A percentile compares a stretch with the other conserved stretches of the same genome.
phyloP scores from a whole-genome alignment of 495 filamentous ascomycete genomes.

The Tuber borchii region DNA sequence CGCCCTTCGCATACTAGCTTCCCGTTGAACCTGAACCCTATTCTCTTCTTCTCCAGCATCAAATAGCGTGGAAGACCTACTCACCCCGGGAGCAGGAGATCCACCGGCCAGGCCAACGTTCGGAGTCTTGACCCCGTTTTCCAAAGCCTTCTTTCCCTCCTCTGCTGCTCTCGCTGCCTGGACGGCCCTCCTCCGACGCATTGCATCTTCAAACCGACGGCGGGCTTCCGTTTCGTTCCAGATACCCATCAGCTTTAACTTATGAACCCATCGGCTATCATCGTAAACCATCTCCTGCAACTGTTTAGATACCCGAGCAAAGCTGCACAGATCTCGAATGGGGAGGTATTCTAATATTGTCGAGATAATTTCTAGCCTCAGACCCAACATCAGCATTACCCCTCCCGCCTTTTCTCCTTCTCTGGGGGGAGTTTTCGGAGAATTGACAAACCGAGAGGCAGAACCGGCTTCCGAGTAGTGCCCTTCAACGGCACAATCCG shows the following conservation, averaged over 20 bases:
- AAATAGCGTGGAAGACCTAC: conserved; percentile 54
- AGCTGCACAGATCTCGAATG: conserved; percentile 71
- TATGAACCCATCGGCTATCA: conserved; percentile 87
- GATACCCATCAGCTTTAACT: conserved; percentile 73
- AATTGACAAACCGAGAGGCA: background rate
- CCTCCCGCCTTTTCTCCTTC: background rate
- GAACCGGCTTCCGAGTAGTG: background rate
- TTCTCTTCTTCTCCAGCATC: conserved; percentile 48
- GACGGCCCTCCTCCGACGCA: conserved; percentile 60
- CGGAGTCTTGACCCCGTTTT: conserved; percentile 1
- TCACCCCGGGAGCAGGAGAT: conserved; percentile 27
- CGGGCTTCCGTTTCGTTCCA: conserved; percentile 90
- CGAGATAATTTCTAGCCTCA: conserved; percentile 68
- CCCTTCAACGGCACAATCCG: background rate
- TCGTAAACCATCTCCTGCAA: conserved; percentile 99
- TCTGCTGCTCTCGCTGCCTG: conserved; percentile 52
- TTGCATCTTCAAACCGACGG: conserved; percentile 64
- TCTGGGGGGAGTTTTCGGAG: background rate
- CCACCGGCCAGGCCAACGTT: background rate
- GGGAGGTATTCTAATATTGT: conserved; percentile 84
- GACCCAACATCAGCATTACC: background rate
- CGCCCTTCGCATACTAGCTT: conserved; percentile 18
- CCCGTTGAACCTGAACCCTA: conserved; percentile 18
- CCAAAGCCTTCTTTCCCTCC: conserved; percentile 38
- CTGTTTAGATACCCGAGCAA: conserved; percentile 79